Percentiles rank a stretch among this genome's conserved stretches.
Evolutionary conservation across 1,284 basidiomycete species (phyloP).

Genomic region (Porogramme epimiltina): DNA sequence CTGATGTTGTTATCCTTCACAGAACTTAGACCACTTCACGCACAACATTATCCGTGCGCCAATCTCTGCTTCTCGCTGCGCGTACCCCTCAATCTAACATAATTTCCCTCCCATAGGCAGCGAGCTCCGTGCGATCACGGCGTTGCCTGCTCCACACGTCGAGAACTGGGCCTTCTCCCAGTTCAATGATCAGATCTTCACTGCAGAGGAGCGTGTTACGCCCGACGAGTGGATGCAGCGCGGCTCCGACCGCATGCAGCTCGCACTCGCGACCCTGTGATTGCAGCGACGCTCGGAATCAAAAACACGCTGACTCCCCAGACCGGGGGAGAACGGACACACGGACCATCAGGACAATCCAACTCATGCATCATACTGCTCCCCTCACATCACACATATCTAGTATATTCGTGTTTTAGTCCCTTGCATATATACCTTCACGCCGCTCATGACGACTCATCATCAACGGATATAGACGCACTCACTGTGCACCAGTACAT

Average conservation of each 20-base stretch:
- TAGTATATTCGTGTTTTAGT: background rate
- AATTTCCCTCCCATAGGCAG: conserved; percentile 36
- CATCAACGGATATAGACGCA: background rate
- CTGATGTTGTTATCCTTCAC: conserved; percentile 1
- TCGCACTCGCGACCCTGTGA: conserved; percentile 29
- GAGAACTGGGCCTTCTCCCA: conserved; percentile 58
- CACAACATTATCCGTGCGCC: conserved; percentile 58
- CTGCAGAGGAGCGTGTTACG: conserved; percentile 45
- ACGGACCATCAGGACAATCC: background rate
- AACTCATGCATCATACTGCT: background rate
- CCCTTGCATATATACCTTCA: background rate
- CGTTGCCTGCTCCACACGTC: conserved; percentile 57
- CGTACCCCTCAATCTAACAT: background rate
- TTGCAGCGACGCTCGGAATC: too few species aligned
- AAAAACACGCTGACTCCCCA: too few species aligned
- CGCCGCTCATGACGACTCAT: background rate
- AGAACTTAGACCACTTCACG: conserved; percentile 70
- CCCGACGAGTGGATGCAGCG: conserved; percentile 58
- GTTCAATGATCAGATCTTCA: conserved; percentile 60
- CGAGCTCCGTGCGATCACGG: conserved; percentile 59
- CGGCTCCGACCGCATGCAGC: conserved; percentile 47
- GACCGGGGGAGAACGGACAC: background rate
- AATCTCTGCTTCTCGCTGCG: background rate
- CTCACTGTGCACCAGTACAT: background rate
- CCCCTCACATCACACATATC: background rate